A percentile compares a stretch with the other conserved stretches of the same genome.
Conservation (phyloP, 768 basidiomycete genomes). For the Russula lepida region DNA sequence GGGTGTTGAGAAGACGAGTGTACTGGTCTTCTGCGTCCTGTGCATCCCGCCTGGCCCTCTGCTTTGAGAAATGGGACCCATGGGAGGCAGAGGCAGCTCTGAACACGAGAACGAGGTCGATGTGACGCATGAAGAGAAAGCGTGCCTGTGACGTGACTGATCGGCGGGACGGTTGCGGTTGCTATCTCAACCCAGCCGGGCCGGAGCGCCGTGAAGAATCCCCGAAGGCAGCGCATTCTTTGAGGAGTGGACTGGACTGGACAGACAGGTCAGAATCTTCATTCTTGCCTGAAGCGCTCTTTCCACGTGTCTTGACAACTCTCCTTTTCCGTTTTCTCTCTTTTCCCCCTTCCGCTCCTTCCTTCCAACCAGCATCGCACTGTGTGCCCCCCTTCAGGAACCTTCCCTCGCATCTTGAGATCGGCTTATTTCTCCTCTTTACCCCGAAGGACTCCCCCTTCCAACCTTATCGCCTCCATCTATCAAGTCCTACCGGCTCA, state of each 20-base stretch:
- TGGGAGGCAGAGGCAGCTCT: conserved; percentile 35
- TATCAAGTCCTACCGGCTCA: too few species aligned
- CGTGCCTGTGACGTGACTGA: conserved; percentile 6
- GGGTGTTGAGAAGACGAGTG: conserved; percentile 47
- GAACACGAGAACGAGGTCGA: conserved; percentile 71
- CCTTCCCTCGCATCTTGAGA: not conserved
- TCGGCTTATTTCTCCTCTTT: not conserved
- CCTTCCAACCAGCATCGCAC: conserved; percentile 4
- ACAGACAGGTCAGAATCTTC: too few species aligned
- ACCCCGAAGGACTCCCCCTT: too few species aligned
- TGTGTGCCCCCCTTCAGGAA: conserved; percentile 4
- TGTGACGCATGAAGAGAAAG: conserved; percentile 36
- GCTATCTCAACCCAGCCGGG: not conserved
- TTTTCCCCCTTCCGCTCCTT: conserved; percentile 15
- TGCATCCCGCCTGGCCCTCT: conserved; percentile 52
- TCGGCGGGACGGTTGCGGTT: not conserved
- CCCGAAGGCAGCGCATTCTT: not conserved
- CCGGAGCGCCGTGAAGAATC: too few species aligned
- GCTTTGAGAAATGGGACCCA: conserved; percentile 43
- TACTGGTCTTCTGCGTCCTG: conserved; percentile 65
- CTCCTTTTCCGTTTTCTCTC: not conserved
- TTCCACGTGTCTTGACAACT: conserved; percentile 9
- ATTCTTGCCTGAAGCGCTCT: not conserved
- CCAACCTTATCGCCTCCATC: not conserved
- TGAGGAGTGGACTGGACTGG: too few species aligned